These are phyloP conservation scores for Citropsis articulata DNA, from an alignment of 345 rosid genomes.

Conservation along the genomic window DNA sequence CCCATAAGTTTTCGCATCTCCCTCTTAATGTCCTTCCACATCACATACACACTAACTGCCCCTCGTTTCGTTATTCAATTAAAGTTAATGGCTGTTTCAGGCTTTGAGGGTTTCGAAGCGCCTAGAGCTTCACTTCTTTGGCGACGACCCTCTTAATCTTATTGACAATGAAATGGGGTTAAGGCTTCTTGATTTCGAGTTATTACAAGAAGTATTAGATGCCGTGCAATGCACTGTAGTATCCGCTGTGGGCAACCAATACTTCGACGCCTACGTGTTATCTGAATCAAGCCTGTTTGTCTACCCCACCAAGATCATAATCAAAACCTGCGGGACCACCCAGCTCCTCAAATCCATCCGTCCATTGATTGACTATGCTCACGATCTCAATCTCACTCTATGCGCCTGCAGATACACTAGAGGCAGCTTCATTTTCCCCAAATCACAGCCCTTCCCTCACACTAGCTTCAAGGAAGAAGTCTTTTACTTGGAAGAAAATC, in stretches of 20 bases:
- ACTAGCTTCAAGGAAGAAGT: constrained; percentile 83
- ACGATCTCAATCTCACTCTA: constrained; percentile 53
- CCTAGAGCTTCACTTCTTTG: constrained; percentile 82
- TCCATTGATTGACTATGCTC: constrained; percentile 65
- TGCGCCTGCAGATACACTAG: constrained; percentile 76
- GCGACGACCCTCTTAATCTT: constrained; percentile 33
- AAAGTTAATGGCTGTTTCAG: constrained; percentile 75
- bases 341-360: constrained; percentile 89
- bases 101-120: constrained; percentile 98
- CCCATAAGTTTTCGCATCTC: not conserved
- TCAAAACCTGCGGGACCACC: constrained; percentile 99
- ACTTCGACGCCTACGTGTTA: constrained; percentile 86
- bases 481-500: constrained; percentile 49
- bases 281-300: constrained; percentile 96
- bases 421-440: constrained; percentile 90
- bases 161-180: constrained; percentile 47
- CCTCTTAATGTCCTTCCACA: not conserved
- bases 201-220: constrained; percentile 53
- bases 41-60: not conserved
- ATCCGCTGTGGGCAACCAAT: constrained; percentile 81
- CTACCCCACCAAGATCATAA: constrained; percentile 89
- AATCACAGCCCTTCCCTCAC: constrained; percentile 85
- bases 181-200: constrained; percentile 66
- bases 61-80: not conserved
- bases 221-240: constrained; percentile 96